Evolutionary conservation across 1,284 basidiomycete species (phyloP).

Genomic region (Tilletia indica): DNA sequence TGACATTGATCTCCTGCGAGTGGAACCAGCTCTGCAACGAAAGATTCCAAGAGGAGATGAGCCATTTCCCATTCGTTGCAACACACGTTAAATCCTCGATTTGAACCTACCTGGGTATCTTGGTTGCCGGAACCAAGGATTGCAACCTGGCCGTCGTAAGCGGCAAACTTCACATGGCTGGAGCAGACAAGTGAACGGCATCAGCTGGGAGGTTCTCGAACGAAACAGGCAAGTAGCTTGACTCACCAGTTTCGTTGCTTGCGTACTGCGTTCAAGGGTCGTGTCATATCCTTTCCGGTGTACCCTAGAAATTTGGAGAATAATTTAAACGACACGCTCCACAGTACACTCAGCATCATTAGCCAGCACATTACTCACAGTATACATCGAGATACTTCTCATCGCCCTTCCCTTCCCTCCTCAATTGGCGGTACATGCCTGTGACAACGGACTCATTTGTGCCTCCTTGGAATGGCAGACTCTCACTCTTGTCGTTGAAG

Average conservation of each 20-base stretch:
- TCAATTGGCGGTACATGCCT: slow-evolving; percentile 62
- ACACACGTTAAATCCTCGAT: not conserved
- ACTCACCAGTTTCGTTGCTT: slow-evolving; percentile 70
- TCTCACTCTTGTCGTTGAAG: slow-evolving; percentile 63
- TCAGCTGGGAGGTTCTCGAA: not conserved
- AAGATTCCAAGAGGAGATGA: slow-evolving; percentile 24
- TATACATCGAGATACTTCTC: slow-evolving; percentile 66
- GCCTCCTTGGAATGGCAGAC: slow-evolving; percentile 74
- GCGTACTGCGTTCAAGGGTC: slow-evolving; percentile 69
- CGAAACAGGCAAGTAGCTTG: not conserved
- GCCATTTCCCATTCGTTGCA: slow-evolving; percentile 20
- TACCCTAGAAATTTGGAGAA: slow-evolving; percentile 44
- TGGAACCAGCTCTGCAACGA: slow-evolving; percentile 71
- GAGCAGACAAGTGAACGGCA: not conserved
- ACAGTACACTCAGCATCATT: not conserved
- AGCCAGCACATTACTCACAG: slow-evolving; percentile 58
- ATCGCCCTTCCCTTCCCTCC: slow-evolving; percentile 46
- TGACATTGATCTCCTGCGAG: slow-evolving; percentile 73
- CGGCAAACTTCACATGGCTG: slow-evolving; percentile 66
- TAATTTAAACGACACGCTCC: no score
- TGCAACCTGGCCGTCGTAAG: slow-evolving; percentile 69
- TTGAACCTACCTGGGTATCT: slow-evolving; percentile 50
- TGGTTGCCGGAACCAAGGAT: slow-evolving; percentile 72
- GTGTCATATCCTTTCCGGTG: slow-evolving; percentile 68
- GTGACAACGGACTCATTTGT: slow-evolving; percentile 75